Evolutionary conservation across 23 red algal genomes (phyloP).

Genomic region (Cyanidioschyzon merolae): DNA sequence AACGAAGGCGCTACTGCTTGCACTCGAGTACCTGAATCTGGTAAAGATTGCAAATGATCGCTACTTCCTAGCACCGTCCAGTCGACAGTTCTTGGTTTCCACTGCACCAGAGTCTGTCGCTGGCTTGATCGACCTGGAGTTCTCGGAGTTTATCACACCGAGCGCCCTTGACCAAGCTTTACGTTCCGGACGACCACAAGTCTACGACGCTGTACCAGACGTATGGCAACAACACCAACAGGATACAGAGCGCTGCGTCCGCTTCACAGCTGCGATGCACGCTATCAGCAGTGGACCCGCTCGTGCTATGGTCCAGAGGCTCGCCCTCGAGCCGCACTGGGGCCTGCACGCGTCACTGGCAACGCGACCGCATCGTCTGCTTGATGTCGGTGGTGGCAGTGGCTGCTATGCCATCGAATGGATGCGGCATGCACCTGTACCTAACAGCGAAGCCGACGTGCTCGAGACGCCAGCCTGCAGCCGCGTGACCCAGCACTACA

Average conservation of each 20-base stretch:
- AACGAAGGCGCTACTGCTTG: background rate
- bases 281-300: background rate
- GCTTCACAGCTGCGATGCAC: slow-evolving; percentile 11
- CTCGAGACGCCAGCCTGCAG: background rate
- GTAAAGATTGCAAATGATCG: background rate
- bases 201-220: background rate
- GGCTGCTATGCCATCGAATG: slow-evolving; percentile 6
- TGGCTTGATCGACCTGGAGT: background rate
- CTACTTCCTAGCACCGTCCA: background rate
- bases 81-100: background rate
- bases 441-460: background rate
- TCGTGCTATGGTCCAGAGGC: background rate
- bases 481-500: background rate
- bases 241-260: background rate
- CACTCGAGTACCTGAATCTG: background rate
- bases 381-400: slow-evolving; percentile 9
- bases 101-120: background rate
- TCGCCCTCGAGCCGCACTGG: background rate
- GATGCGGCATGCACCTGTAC: slow-evolving; percentile 8
- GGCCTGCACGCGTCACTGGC: background rate
- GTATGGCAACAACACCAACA: background rate
- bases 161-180: background rate
- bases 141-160: background rate
- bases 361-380: background rate
- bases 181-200: background rate